A percentile compares a stretch with the other conserved stretches of the same genome.
Evolutionary conservation across 1,284 basidiomycete species (phyloP).

Genomic region (Irpex rosettiformis): DNA sequence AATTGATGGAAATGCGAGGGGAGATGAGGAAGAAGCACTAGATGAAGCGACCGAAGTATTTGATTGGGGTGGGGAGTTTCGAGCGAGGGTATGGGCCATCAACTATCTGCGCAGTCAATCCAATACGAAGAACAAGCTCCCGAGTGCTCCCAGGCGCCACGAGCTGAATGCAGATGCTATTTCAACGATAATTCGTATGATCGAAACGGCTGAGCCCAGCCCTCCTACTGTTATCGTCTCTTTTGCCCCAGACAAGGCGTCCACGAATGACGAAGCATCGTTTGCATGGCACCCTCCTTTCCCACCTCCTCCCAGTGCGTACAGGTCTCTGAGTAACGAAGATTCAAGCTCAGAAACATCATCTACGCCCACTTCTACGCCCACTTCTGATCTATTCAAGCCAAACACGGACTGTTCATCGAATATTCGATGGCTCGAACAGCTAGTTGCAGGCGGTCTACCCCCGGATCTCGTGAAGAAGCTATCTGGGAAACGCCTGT

Average conservation of each 20-base stretch:
- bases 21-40: background rate
- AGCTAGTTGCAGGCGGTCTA: conserved; percentile 20
- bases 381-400: background rate
- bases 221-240: conserved; percentile 23
- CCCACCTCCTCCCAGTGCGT: conserved; percentile 3
- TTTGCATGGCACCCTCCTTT: conserved; percentile 1
- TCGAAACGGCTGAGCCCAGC: conserved; percentile 31
- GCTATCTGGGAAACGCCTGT: conserved; percentile 17
- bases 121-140: background rate
- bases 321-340: background rate
- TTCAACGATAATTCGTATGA: conserved; percentile 28
- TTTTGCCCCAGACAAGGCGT: conserved; percentile 4
- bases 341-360: background rate
- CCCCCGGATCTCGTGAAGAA: conserved; percentile 18
- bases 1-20: background rate
- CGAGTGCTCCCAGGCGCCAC: background rate
- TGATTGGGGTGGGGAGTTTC: conserved; percentile 20
- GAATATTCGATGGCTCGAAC: conserved; percentile 26
- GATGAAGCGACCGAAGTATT: background rate
- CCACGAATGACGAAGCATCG: background rate
- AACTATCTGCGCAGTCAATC: conserved; percentile 10
- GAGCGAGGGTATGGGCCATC: conserved; percentile 17
- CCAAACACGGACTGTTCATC: background rate
- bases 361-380: background rate
- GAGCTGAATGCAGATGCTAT: conserved; percentile 16